Evolutionary conservation across 805 yeast species (phyloP).

Genomic region (Kluyveromyces starmeri): DNA sequence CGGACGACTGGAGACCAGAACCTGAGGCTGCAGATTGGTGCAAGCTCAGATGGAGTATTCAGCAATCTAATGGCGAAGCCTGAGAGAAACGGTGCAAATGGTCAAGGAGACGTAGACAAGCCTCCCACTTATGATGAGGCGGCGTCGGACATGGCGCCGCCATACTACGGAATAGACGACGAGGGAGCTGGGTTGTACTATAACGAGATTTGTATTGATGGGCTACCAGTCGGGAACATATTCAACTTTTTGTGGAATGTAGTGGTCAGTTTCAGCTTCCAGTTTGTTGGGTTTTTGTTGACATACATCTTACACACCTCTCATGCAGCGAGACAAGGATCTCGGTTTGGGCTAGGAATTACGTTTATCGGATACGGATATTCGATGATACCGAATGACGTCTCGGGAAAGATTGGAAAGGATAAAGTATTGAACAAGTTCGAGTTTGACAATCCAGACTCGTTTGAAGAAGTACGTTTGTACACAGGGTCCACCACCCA

Average conservation of each 20-base stretch:
- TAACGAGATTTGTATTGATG: slow-evolving; percentile 91
- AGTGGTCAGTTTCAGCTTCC: slow-evolving; percentile 83
- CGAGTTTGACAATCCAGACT: slow-evolving; percentile 51
- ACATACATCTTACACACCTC: slow-evolving; percentile 91
- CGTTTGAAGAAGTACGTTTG: slow-evolving; percentile 35
- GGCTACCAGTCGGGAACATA: slow-evolving; percentile 90
- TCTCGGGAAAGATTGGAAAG: slow-evolving; percentile 25
- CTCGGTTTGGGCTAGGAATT: slow-evolving; percentile 83
- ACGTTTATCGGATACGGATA: slow-evolving; percentile 70
- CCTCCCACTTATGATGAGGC: slow-evolving; percentile 94
- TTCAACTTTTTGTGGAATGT: slow-evolving; percentile 86
- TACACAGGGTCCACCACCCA: slow-evolving; percentile 16
- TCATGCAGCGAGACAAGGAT: slow-evolving; percentile 94
- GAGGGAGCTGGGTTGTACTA: slow-evolving; percentile 46
- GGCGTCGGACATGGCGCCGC: slow-evolving; percentile 87
- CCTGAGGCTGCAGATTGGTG: slow-evolving; percentile 16
- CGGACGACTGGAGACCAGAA: slow-evolving; percentile 9
- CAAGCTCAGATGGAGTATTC: slow-evolving; percentile 74
- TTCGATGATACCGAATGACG: slow-evolving; percentile 41
- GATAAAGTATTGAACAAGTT: slow-evolving; percentile 31
- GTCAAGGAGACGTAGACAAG: slow-evolving; percentile 35
- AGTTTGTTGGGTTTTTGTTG: slow-evolving; percentile 83
- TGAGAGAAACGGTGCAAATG: slow-evolving; percentile 32
- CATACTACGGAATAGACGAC: slow-evolving; percentile 90
- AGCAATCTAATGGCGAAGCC: slow-evolving; percentile 89